Base-by-base conservation (phyloP, 1,284 basidiomycete genomes). In the Ganoderma resinaceum region DNA sequence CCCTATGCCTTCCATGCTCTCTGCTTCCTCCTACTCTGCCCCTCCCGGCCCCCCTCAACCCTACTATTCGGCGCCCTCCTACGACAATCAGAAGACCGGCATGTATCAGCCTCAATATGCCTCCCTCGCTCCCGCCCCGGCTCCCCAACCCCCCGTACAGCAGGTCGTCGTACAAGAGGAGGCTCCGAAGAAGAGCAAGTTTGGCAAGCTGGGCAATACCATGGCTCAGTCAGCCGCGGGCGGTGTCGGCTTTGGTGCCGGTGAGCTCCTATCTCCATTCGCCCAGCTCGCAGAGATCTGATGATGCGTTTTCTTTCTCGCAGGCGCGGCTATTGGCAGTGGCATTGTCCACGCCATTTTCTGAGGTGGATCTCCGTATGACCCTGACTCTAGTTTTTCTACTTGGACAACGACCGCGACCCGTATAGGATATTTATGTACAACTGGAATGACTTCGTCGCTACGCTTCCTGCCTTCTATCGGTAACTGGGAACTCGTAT, bases 161-260 rank as follows among this genome's bases (percentile, higher is more conserved):
- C 67, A 65, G 29, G 58, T 59, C 3, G 70, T 69, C 23, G 66
- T 67, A 9, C 65, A 66, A 42, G 79, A 81, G 8, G 78, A 80
- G 52, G 81, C 84, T 67, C 81, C 82, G 72, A 91, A 92, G 82
- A 87, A 87, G 78, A 82, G 77, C 77, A 89, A 86, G 72, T 88
- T 87, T 70, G 89, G 89, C 0, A 83, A 83, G 33, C 83, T 89
- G 52, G 88, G 89, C 6, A 84, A 84, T 71, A 88, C 88, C 29
- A 84, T 92, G 82, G 90, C 89, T 4, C 83, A 86, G 60, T 86
- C 89, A 59, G 91, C 91, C 52, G 91, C 85, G 3, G 90, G 91
- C 57, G 91, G 91, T 76, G 85, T 89, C 63, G 91, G 91, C 11
- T 92, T 92, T 71, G 91, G 91, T 72, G 90, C 87, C 63, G 86